Evolutionary conservation across 192 early-diverging fungal species (phyloP), one percentile per base, ranked within the genome.

Genomic region (Coemansia sp.): DNA sequence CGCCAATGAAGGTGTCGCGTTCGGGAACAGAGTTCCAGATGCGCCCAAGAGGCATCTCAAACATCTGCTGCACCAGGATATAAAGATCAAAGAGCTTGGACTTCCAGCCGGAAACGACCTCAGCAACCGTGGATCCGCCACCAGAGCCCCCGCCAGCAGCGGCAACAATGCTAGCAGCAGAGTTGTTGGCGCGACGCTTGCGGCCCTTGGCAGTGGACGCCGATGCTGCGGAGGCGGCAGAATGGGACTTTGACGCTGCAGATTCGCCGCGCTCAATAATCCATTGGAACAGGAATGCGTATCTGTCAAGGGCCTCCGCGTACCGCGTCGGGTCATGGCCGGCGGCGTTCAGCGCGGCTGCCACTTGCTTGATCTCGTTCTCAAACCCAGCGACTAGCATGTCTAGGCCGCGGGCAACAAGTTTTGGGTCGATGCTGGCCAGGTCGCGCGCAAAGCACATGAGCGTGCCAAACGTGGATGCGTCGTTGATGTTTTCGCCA

Each of bases 241-340:
- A 34, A 21, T 62, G 62, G 30, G 60, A 67, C 68, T 71, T 71
- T 65, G 79, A 76, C 15, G 77, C 78, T 43, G 84, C 85, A 15
- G 87, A 84, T 72, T 93, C 91, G 52, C 86, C 89, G 8, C 84
- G 68, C 52, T 86, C 85, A 41, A 96, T 76, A 15, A 91, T 77
- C 94, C 95, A 97, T 63, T 92, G 88, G 55, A 94, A 76, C 53
- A 94, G 58, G 65, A 92, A 97, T 5, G 89, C 89, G 63, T 95
- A 97, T 66, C 93, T 85, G 75, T 96, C 92, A 8, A 97, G 78
- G 7, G 87, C 75, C 14, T 77, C 65, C 12, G 86, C 81, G 72
- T 94, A 89, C 16, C 82, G 67, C 12, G 88, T 85, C 45, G 88
- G 86, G 45, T 91, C 90, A 41, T 91, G 89, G n/a, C 88, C 87